Percentiles rank a stretch among this genome's conserved stretches.
Conservation (phyloP, 163 green algal genomes). For the Dunaliella salina region DNA sequence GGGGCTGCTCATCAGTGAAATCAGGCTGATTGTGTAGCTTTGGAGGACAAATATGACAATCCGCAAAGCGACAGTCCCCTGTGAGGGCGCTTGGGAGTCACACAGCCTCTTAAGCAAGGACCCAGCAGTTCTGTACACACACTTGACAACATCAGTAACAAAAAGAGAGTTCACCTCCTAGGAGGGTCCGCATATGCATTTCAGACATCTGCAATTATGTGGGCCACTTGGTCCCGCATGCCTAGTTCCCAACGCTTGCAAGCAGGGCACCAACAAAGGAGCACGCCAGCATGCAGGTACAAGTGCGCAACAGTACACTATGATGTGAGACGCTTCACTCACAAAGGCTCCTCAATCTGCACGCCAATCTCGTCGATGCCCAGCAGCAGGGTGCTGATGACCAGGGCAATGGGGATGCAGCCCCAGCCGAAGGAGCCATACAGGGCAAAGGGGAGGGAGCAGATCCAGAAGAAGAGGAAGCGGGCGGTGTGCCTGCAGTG, state of each 20-base stretch:
- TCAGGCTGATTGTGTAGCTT: too few species aligned
- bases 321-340: background rate
- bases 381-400: constrained; percentile 70
- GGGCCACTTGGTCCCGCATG: background rate
- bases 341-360: constrained; percentile 50
- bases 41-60: too few species aligned
- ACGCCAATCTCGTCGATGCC: constrained; percentile 62
- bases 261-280: background rate
- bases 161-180: background rate
- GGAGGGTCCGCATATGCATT: background rate
- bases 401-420: constrained; percentile 45
- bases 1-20: too few species aligned
- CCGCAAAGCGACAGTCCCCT: too few species aligned
- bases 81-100: too few species aligned
- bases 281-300: background rate
- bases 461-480: constrained; percentile 68
- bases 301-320: background rate
- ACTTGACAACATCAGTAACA: too few species aligned
- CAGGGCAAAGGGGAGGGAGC: constrained; percentile 62
- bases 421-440: constrained; percentile 57
- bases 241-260: background rate
- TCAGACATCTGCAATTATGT: too few species aligned
- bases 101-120: too few species aligned
- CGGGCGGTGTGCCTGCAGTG: constrained; percentile 53
- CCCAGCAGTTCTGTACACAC: too few species aligned